Conservation (phyloP, 495 filamentous ascomycete species). For the Xylaria acuta region DNA sequence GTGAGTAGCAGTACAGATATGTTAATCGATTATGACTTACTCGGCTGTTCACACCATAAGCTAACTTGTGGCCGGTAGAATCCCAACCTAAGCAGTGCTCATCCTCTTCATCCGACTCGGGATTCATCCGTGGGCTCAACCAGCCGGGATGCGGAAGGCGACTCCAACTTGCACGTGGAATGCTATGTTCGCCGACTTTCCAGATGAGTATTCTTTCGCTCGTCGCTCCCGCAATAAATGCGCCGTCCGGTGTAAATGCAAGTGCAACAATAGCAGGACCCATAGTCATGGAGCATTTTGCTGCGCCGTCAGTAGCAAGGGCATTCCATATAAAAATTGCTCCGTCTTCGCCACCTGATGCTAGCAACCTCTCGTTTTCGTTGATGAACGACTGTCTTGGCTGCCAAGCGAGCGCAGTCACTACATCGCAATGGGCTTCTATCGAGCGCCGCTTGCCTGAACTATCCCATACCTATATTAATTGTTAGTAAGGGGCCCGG, state of each 20-base stretch:
- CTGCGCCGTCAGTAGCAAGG: constrained; percentile 58
- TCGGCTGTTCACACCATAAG: constrained; percentile 71
- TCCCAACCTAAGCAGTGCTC: constrained; percentile 76
- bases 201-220: constrained; percentile 71
- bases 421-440: constrained; percentile 54
- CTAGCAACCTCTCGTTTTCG: constrained; percentile 57
- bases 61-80: constrained; percentile 73
- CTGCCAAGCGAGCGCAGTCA: constrained; percentile 60
- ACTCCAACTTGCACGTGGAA: constrained; percentile 70
- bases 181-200: constrained; percentile 70
- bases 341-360: constrained; percentile 64
- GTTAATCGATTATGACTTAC: constrained; percentile 52
- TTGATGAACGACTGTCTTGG: constrained; percentile 42
- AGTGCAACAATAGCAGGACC: constrained; percentile 64
- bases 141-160: constrained; percentile 54
- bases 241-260: constrained; percentile 75
- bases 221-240: constrained; percentile 71
- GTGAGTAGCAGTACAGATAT: constrained; percentile 26
- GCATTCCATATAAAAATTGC: constrained; percentile 74
- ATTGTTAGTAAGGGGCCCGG: constrained; percentile 27
- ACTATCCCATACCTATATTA: constrained; percentile 57
- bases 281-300: constrained; percentile 64
- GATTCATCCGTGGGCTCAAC: constrained; percentile 54
- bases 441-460: constrained; percentile 52
- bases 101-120: constrained; percentile 54